Base-by-base conservation (phyloP, 2,329 filamentous ascomycete genomes). In the Chaetomiaceae sp. region DNA sequence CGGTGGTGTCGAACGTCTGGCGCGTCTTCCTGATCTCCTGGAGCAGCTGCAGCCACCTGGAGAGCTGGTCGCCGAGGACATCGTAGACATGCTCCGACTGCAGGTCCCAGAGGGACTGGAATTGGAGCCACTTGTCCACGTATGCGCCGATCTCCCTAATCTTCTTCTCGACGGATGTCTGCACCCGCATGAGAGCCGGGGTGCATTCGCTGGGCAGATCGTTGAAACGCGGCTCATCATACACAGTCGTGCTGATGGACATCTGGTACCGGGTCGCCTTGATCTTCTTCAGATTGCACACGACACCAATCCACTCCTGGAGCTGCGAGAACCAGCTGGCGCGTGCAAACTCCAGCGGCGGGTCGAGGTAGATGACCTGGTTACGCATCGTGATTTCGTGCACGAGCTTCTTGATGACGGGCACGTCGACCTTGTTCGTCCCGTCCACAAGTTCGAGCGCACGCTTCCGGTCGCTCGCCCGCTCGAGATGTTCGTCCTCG, bases 311-410 rank as follows among this genome's bases (percentile, higher is more conserved):
- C 94, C 94, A 99, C 31, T 90, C 83, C 63, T 97, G 91, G 37
- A 99, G 79, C 62, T 96, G 91, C 17, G 87, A 79, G 66, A 95
- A 89, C 94, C 95, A 99, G 66, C 87, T 92, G 12, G 92, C 91
- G 61, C 91, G 84, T 15, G 94, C 91, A 68, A 86, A 94, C 67
- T 96, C 91, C 47, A 97, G 77, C 5, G 94, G 94, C 4, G 94
- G 95, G 49, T 96, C 94, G 23, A 99, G 81, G 66, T 95, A 96
- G 61, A 99, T 96, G 61, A 96, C 88, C 69, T 99, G 94, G 64
- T 97, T 97, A 29, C 89, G 88, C 90, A 99, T 99, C 6, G 90
- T 94, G 51, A 99, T 87, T 68, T 99, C 94, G 62, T 96, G 89
- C 15, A 94, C 79, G 22, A 95, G 80, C 27, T 81, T 82, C 63